These are phyloP conservation scores for Paramecium biaurelia DNA, from an alignment of 73 alveolate genomes.

Conservation along the genomic window DNA sequence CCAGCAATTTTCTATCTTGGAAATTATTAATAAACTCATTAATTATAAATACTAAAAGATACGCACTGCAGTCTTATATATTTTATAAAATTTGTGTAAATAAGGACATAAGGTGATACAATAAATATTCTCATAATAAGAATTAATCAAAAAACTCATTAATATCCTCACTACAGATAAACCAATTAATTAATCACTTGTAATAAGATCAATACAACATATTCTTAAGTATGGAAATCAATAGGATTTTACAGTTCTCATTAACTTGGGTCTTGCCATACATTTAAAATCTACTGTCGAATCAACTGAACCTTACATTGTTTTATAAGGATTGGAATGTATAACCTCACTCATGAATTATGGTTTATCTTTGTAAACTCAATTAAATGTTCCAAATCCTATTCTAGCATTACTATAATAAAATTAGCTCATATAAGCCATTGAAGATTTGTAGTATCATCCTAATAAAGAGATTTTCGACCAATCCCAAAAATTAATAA, in stretches of 20 bases:
- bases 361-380: not conserved
- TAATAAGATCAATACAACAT: not conserved
- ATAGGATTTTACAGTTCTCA: not conserved
- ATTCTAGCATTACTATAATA: not conserved
- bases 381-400: not conserved
- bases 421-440: not conserved
- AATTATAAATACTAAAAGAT: slow-evolving; percentile 5
- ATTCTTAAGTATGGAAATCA: slow-evolving; percentile 20
- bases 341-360: not conserved
- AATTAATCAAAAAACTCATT: not conserved
- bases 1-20: not conserved
- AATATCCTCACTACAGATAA: slow-evolving; percentile 30
- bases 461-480: slow-evolving; percentile 24
- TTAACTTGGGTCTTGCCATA: slow-evolving; percentile 7
- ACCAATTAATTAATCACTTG: slow-evolving; percentile 22
- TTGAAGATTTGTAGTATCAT: not conserved
- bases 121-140: not conserved
- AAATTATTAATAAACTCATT: not conserved
- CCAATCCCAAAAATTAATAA: not conserved
- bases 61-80: slow-evolving; percentile 28
- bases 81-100: not conserved
- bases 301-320: slow-evolving; percentile 13
- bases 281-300: not conserved
- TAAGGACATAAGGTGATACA: not conserved
- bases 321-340: slow-evolving; percentile 32